Base-by-base conservation (phyloP, 2,329 filamentous ascomycete genomes). In the Nigrograna mackinnonii region DNA sequence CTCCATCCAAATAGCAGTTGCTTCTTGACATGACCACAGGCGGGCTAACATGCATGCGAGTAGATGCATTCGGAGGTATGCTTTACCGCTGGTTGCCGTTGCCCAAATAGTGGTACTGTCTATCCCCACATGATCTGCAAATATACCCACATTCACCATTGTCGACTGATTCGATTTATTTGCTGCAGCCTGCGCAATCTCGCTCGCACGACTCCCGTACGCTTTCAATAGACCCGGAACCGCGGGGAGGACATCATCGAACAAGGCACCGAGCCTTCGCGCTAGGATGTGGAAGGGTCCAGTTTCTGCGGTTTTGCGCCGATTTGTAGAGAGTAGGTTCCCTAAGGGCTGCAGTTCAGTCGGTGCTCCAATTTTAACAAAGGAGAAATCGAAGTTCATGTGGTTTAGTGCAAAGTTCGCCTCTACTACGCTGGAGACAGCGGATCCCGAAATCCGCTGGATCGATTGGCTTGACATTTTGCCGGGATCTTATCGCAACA, bases 91-190 rank as follows among this genome's bases (percentile, higher is more conserved):
- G 0, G 67, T 72, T 4, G 67, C 68, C 1, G 64, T 64, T 3
- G 69, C 69, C 66, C 67, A 71, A 3, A 71, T 60, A 1, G 50
- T 54, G 0, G 68, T 67, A 2, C 50, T 64, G 41, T 71, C 67
- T 0, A 48, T 22, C 1, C 67, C 66, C 4, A 48, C 47, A 14
- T 60, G 54, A 2, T 34, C 41, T 1, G 40, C 34, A 31, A 69
- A 66, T 5, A n/a, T n/a, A 9, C 24, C 24, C 9, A 9, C 9
- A 9, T 9, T 9, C n/a, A n/a, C n/a, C n/a, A n/a, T n/a, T 28
- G 24, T 9, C 9, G 24, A 28, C 9, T 28, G 9, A 9, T 28
- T 28, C n/a, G 24, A 28, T n/a, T 9, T 28, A n/a, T 9, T n/a
- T 9, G 9, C 24, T 28, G 9, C 9, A 9, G n/a, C n/a, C 24